Evolutionary conservation across 495 filamentous ascomycete genomes (phyloP), one percentile per base, ranked within the genome.

Genomic region (Parathielavia hyrcaniae): DNA sequence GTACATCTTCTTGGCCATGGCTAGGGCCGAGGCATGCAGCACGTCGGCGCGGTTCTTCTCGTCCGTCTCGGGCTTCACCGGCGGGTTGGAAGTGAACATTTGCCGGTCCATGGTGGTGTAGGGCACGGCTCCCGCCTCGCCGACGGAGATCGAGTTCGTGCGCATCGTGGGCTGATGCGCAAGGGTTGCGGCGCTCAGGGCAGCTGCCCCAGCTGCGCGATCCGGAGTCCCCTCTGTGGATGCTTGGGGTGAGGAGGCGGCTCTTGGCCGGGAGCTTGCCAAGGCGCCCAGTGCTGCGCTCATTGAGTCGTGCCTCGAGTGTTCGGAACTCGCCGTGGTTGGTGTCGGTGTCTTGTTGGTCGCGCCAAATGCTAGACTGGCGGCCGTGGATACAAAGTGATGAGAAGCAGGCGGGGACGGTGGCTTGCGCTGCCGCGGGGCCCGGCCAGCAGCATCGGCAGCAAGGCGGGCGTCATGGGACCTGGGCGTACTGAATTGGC

Each of bases 1-100:
- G 69, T 90, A 95, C 86, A 95, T 90, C 57, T 86, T 79, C 69
- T 83, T 89, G 23, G 91, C 89, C 89, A 96, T 95, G 5, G 85
- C 87, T 1, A 95, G 71, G 5, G 91, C 87, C 17, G 90, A 90
- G 19, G 90, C 89, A 58, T 83, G 87, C 0, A 95, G 71, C 7
- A 84, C 83, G 66, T 88, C 85, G 36, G 81, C 76, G 52, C 79
- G 82, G 44, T 81, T 84, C 68, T 84, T 76, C 60, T 95, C 91
- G 38, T 95, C 86, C 0, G 83, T 65, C 64, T 95, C 89, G 8
- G 76, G 72, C 35, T 81, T 74, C 7, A 93, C 82, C 0, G 86
- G 88, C 13, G 90, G 90, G 47, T 83, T 73, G 4, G 87, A 84
- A 1, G 86, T 90, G 61, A 84, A 92, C 77, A 95, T 84, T 34